These are phyloP conservation scores for Penicillium freii DNA, from an alignment of 2,329 filamentous ascomycete species.

Conservation along the genomic window DNA sequence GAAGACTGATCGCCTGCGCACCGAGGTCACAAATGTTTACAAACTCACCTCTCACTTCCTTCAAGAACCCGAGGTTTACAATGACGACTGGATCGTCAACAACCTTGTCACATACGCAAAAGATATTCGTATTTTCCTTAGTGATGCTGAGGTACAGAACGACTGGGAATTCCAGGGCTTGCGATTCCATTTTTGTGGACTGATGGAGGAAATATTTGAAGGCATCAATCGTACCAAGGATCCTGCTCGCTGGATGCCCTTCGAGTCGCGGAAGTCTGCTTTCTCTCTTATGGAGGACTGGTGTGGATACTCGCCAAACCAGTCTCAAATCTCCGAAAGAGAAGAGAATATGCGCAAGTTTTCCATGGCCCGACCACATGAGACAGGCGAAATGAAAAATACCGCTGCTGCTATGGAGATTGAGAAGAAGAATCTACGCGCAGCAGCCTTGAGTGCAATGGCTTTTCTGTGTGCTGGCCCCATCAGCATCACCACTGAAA, in stretches of 20 bases:
- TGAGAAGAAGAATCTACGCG: constrained; percentile 88
- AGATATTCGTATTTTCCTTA: constrained; percentile 89
- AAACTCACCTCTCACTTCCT: constrained; percentile 90
- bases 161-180: constrained; percentile 93
- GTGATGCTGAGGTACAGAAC: constrained; percentile 90
- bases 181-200: constrained; percentile 86
- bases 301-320: constrained; percentile 96
- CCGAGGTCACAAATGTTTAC: constrained; percentile 94
- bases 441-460: constrained; percentile 92
- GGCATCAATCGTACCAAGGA: constrained; percentile 83
- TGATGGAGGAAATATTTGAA: constrained; percentile 90
- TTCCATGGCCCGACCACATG: constrained; percentile 72
- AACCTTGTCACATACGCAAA: constrained; percentile 88
- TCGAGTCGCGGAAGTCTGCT: constrained; percentile 90
- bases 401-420: constrained; percentile 92
- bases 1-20: constrained; percentile 81
- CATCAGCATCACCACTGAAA: constrained; percentile 83
- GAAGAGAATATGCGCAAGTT: constrained; percentile 87
- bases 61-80: constrained; percentile 71
- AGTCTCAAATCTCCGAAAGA: constrained; percentile 72
- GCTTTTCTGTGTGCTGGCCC: constrained; percentile 82
- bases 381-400: constrained; percentile 70
- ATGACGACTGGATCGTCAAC: constrained; percentile 84
- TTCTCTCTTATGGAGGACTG: constrained; percentile 98
- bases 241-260: constrained; percentile 91